A percentile compares a stretch with the other conserved stretches of the same genome.
These are phyloP conservation scores for Colletotrichum lupini DNA, from an alignment of 2,329 filamentous ascomycete genomes.

Conservation along the genomic window DNA sequence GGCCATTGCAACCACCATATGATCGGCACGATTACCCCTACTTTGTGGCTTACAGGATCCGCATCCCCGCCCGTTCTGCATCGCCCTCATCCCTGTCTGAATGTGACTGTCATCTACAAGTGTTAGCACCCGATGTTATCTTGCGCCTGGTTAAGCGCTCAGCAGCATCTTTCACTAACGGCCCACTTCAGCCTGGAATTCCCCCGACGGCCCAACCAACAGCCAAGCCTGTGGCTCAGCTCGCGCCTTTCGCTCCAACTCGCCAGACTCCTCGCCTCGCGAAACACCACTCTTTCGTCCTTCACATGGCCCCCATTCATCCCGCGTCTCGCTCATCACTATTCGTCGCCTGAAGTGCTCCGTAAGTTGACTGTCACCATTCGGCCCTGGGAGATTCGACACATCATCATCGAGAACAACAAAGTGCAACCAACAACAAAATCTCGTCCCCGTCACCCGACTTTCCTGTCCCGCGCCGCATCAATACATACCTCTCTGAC, in stretches of 20 bases:
- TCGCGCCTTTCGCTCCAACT: constrained; percentile 8
- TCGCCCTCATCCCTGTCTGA: not conserved
- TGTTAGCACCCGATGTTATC: not conserved
- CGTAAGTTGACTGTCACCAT: not conserved
- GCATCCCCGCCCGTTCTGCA: not conserved
- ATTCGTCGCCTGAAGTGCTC: not conserved
- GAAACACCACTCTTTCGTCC: constrained; percentile 3
- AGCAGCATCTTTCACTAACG: not conserved
- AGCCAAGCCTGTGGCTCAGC: constrained; percentile 1
- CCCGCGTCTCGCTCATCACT: not conserved
- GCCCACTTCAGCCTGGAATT: not conserved
- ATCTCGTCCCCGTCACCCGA: too few relatives aligned
- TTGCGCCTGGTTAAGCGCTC: not conserved
- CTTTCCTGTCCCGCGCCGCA: not conserved
- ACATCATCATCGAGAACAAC: not conserved
- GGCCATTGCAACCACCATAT: not conserved
- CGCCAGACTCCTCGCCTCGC: constrained; percentile 11
- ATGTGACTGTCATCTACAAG: too few relatives aligned
- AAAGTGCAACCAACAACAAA: not conserved
- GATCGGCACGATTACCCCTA: not conserved
- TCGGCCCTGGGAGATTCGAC: not conserved
- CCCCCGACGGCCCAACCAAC: constrained; percentile 18
- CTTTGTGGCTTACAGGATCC: not conserved
- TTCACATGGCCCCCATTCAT: not conserved
- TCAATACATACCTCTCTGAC: not conserved